Conservation (phyloP, 2,329 filamentous ascomycete species). For the Fusarium avenaceum region DNA sequence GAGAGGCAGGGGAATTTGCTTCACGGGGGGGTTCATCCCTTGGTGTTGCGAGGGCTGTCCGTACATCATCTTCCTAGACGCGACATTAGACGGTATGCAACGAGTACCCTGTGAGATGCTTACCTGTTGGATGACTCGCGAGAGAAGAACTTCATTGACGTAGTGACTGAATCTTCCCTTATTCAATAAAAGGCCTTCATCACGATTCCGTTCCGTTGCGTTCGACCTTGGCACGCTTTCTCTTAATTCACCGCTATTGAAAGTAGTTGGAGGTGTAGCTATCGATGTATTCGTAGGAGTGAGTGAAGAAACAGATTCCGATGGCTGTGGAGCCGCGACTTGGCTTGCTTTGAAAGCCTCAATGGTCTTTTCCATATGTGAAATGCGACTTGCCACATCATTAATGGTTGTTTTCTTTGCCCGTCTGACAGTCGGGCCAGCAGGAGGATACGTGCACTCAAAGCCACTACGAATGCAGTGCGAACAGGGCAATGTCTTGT, state of each 20-base stretch:
- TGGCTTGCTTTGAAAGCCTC: slow-evolving; percentile 14
- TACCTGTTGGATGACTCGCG: slow-evolving; percentile 54
- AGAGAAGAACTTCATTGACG: slow-evolving; percentile 56
- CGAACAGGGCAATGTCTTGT: slow-evolving; percentile 77
- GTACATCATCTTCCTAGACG: slow-evolving; percentile 44
- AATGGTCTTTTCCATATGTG: slow-evolving; percentile 52
- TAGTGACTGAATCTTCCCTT: slow-evolving; percentile 54
- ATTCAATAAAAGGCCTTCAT: slow-evolving; percentile 48
- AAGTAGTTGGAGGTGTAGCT: background rate
- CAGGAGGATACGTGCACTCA: slow-evolving; percentile 51
- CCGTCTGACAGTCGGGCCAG: slow-evolving; percentile 45
- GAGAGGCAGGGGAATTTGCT: slow-evolving; percentile 34
- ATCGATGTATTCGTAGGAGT: background rate
- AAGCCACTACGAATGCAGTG: slow-evolving; percentile 70
- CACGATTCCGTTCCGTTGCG: slow-evolving; percentile 2
- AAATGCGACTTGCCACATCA: slow-evolving; percentile 55
- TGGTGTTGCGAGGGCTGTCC: slow-evolving; percentile 42
- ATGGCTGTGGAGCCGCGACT: slow-evolving; percentile 13
- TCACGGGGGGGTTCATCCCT: slow-evolving; percentile 14
- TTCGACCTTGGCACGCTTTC: background rate
- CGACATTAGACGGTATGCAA: background rate
- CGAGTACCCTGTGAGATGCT: background rate
- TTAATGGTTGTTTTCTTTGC: slow-evolving; percentile 50
- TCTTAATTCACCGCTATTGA: background rate
- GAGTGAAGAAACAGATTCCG: background rate